Evolutionary conservation across 2,329 filamentous ascomycete species (phyloP).

Genomic region (Epichloe sibirici): DNA sequence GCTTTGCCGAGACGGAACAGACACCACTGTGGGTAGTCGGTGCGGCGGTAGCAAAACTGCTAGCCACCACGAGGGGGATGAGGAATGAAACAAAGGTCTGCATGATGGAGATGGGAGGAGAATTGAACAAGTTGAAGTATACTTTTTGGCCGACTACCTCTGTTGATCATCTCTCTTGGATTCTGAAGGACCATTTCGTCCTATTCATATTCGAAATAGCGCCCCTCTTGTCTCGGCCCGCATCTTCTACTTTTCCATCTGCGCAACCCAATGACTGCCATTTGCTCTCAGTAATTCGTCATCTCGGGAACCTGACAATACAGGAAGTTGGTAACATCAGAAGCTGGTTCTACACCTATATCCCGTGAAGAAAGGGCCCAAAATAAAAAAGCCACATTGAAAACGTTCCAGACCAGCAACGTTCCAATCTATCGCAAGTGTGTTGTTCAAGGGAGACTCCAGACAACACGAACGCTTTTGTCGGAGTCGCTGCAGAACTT

Average conservation of each 20-base stretch:
- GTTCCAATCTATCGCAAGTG: not conserved
- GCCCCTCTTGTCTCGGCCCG: not conserved
- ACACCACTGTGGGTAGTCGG: constrained; percentile 1
- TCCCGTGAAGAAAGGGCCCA: too few species aligned
- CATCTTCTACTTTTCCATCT: not conserved
- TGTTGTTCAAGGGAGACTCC: not conserved
- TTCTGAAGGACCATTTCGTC: not conserved
- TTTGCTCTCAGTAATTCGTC: not conserved
- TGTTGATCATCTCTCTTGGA: not conserved
- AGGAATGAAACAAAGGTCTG: constrained; percentile 11
- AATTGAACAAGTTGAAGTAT: not conserved
- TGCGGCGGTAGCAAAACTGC: constrained; percentile 7
- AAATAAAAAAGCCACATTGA: not conserved
- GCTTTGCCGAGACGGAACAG: constrained; percentile 4
- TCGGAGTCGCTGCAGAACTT: not conserved
- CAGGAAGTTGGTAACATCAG: not conserved
- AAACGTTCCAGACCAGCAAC: not conserved
- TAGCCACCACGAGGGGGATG: constrained; percentile 10
- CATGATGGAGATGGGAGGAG: constrained; percentile 5
- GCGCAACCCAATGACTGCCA: not conserved
- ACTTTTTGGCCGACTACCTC: not conserved
- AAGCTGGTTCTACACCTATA: not conserved
- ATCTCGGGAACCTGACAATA: not conserved
- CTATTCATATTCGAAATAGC: not conserved
- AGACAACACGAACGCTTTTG: not conserved